Evolutionary conservation across 1,284 basidiomycete genomes (phyloP).

Genomic region (Fistulina hepatica): DNA sequence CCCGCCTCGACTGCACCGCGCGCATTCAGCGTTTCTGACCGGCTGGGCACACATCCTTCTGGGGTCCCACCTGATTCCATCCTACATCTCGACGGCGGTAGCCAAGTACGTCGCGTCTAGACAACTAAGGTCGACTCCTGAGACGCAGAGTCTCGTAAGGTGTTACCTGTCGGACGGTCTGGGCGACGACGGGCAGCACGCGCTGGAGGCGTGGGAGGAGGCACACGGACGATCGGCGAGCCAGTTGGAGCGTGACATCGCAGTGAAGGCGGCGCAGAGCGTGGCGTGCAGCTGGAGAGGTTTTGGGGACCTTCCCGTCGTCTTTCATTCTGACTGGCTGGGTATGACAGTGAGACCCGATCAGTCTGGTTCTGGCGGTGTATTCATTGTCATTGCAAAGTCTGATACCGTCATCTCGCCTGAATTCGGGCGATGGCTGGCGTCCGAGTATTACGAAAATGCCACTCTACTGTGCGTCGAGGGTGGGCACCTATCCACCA

Average conservation of each 20-base stretch:
- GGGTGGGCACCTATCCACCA: constrained; percentile 12
- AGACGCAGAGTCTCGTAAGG: constrained; percentile 32
- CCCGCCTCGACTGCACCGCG: constrained; percentile 35
- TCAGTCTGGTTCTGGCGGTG: constrained; percentile 30
- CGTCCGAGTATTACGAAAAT: constrained; percentile 11
- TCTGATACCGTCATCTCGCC: constrained; percentile 11
- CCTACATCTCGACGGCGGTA: constrained; percentile 27
- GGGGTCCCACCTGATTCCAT: constrained; percentile 31
- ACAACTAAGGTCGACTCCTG: no score
- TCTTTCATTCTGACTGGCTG: constrained; percentile 46
- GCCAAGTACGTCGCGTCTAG: constrained; percentile 19
- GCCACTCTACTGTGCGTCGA: constrained; percentile 10
- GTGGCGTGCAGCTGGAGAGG: constrained; percentile 42
- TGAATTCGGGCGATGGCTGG: constrained; percentile 11
- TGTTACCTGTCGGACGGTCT: constrained; percentile 27
- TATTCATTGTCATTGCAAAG: constrained; percentile 33
- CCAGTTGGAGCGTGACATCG: constrained; percentile 31
- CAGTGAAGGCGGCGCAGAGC: constrained; percentile 33
- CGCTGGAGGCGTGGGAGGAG: constrained; percentile 32
- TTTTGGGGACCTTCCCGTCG: constrained; percentile 31
- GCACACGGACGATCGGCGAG: constrained; percentile 30
- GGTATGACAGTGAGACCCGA: constrained; percentile 32
- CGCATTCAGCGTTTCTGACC: constrained; percentile 32
- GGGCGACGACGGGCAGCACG: constrained; percentile 27
- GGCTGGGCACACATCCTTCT: constrained; percentile 35